Evolutionary conservation across 768 basidiomycete species (phyloP).

Genomic region (Pleurotus giganteus): DNA sequence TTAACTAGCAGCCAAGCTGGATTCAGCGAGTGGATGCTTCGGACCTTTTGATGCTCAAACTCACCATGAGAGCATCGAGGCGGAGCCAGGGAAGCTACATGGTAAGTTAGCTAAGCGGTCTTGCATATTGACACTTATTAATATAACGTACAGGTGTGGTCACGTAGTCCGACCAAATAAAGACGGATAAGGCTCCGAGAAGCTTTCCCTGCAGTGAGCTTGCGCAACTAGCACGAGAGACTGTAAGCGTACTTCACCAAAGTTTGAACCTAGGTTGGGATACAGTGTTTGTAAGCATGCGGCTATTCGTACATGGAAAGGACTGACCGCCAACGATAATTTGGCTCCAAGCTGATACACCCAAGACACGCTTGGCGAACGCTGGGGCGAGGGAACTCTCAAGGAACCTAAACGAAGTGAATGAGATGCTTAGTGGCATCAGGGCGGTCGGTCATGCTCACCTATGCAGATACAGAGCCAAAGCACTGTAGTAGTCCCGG

Average conservation of each 20-base stretch:
- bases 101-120: background rate
- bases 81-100: slow-evolving; percentile 28
- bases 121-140: no score
- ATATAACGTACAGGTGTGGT: slow-evolving; percentile 26
- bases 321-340: slow-evolving; percentile 34
- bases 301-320: no score
- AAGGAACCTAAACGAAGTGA: slow-evolving; percentile 19
- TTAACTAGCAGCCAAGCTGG: no score
- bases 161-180: slow-evolving; percentile 26
- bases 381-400: slow-evolving; percentile 26
- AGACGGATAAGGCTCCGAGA: slow-evolving; percentile 25
- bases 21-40: no score
- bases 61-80: slow-evolving; percentile 24
- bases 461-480: slow-evolving; percentile 27
- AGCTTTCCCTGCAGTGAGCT: slow-evolving; percentile 15
- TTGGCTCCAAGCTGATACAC: slow-evolving; percentile 29
- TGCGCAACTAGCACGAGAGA: background rate
- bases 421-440: background rate
- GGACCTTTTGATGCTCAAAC: no score
- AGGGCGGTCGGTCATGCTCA: background rate
- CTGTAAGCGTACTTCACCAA: slow-evolving; percentile 24
- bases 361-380: slow-evolving; percentile 28
- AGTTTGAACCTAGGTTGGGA: slow-evolving; percentile 32
- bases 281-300: no score
- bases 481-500: slow-evolving; percentile 19